phyloP scores from a whole-genome alignment of 805 yeast species.

The Zygoascus tannicola region DNA sequence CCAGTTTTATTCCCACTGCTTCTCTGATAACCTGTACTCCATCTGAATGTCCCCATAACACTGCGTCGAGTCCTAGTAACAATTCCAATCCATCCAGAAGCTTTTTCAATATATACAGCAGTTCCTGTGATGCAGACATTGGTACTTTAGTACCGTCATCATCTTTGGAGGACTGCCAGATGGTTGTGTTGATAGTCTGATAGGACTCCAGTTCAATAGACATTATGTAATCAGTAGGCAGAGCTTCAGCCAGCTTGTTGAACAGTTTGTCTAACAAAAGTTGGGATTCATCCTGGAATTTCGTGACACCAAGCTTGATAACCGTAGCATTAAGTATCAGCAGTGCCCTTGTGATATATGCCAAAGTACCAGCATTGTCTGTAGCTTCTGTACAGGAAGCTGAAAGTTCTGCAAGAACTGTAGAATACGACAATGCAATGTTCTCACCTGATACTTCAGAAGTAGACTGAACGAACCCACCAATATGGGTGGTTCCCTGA shows the following conservation, averaged over 20 bases:
- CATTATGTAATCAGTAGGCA: neutral
- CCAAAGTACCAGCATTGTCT: slow-evolving; percentile 1
- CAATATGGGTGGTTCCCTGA: slow-evolving; percentile 1
- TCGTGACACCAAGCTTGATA: neutral
- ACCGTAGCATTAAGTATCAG: slow-evolving; percentile 3
- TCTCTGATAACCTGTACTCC: neutral
- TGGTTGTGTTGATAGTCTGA: neutral
- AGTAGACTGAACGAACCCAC: neutral
- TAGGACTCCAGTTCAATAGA: neutral
- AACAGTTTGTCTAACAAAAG: neutral
- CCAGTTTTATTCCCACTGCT: neutral
- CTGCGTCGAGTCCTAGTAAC: neutral
- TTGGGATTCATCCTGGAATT: neutral
- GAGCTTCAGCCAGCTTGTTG: neutral
- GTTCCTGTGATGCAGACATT: neutral
- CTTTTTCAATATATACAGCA: neutral
- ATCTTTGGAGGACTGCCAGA: neutral
- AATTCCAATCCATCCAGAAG: neutral
- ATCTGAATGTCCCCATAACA: neutral
- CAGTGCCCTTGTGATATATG: slow-evolving; percentile 1
- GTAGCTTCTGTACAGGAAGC: neutral
- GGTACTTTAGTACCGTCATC: neutral
- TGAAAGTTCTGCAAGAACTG: neutral
- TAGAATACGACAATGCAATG: neutral
- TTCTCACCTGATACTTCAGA: neutral